These are phyloP conservation scores for Nigrospora oryzae DNA, from an alignment of 2,329 filamentous ascomycete genomes.

Conservation along the genomic window DNA sequence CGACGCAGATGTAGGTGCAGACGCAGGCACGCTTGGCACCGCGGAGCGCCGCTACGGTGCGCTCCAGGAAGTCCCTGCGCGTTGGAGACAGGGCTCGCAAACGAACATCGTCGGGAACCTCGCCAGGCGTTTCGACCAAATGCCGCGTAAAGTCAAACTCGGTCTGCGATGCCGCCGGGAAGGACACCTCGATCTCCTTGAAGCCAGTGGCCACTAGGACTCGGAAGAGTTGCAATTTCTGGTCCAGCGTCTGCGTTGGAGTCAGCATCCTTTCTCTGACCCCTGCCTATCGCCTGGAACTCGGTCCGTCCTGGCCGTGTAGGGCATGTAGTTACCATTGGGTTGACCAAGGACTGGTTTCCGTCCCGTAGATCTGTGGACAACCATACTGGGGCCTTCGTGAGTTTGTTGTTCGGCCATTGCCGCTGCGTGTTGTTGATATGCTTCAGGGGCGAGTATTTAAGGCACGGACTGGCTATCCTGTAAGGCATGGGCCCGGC, in stretches of 20 bases:
- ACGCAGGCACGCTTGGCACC: slow-evolving; percentile 10
- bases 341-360: slow-evolving; percentile 13
- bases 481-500: neutral
- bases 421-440: neutral
- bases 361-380: slow-evolving; percentile 61
- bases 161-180: slow-evolving; percentile 16
- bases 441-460: neutral
- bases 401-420: slow-evolving; percentile 4
- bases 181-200: slow-evolving; percentile 19
- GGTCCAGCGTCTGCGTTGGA: neutral
- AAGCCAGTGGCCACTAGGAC: slow-evolving; percentile 16
- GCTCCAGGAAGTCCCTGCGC: slow-evolving; percentile 7
- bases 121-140: slow-evolving; percentile 9
- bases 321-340: neutral
- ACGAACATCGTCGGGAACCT: slow-evolving; percentile 14
- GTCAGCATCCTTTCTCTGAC: too few relatives aligned
- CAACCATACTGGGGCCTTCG: slow-evolving; percentile 52
- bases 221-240: slow-evolving; percentile 15
- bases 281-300: too few relatives aligned
- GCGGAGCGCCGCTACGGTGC: slow-evolving; percentile 8
- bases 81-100: slow-evolving; percentile 17
- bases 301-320: too few relatives aligned
- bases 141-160: slow-evolving; percentile 15
- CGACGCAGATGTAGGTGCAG: slow-evolving; percentile 6
- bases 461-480: neutral